Evolutionary conservation across 768 basidiomycete species (phyloP), one percentile per base, ranked within the genome.

Genomic region (Hemileccinum rubropunctum): DNA sequence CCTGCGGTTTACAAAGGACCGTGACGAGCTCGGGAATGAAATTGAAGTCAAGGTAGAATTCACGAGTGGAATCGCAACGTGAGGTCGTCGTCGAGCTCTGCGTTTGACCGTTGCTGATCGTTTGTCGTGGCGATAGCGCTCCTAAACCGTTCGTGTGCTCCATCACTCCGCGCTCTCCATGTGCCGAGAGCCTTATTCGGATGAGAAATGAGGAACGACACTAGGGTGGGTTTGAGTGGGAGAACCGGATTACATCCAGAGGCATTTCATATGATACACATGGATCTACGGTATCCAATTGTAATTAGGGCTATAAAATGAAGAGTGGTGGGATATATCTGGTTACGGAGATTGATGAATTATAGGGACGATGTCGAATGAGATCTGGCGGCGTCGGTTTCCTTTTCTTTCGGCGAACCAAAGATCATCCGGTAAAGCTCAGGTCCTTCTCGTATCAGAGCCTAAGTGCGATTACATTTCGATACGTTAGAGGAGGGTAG

Each of bases 401-500:
- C 51, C 15, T 58, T 52, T 38, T 53, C 55, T 26, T 53, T 50
- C 15, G 61, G 45, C 4, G 27, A 45, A 27, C 63, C 65, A 27
- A 67, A 55, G 34, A 47, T 32, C 75, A 82, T 81, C 27, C 79
- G 76, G 79, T 83, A 86, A 27, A 89, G 73, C 62, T 90, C 88
- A 0, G 88, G 88, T 7, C 84, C 86, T 50, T 90, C 88, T 28
- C 86, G 80, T 56, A 89, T 84, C 36, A 91, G 73, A 13, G 84
- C 85, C 86, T 89, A 46, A 20, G 45, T 43, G 13, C 28, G 14
- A 20, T 40, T 42, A 51, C n/a, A 42, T 28, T 49, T 40, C 50
- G 23, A 32, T 18, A 15, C 7, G 18, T 14, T 7, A 26, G 42
- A 3, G 2, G 34, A 17, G 20, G 37, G 4, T 4, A 1, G 32